Base-by-base conservation (phyloP, 1,284 basidiomycete genomes). In the Phaffia rhodozyma region DNA sequence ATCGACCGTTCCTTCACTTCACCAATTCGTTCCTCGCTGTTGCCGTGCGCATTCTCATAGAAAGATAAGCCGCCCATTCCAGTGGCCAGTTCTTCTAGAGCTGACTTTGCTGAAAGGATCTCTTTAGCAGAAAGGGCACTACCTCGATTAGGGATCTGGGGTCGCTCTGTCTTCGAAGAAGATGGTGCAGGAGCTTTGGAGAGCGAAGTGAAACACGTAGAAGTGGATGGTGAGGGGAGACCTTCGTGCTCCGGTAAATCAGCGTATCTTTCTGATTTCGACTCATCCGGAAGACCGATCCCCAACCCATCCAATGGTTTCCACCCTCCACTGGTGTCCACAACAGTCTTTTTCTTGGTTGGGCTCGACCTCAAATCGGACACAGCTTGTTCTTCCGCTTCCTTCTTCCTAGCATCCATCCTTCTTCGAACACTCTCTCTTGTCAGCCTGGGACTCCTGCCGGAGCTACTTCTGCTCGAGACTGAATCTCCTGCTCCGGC, bases 371-470 rank as follows among this genome's bases (percentile, higher is more conserved):
- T 43, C 38, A 43, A 16, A 43, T 43, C 38, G 13, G 38, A 43
- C 16, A 11, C 49, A 47, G n/a, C 48, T n/a, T 34, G 7, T 27
- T 55, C 60, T 6, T 55, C 18, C 20, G 30, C 32, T 25, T 51
- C 53, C n/a, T 25, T 16, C 48, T 56, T 27, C 48, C 51, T 62
- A 34, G 38, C 61, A 20, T 57, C 54, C 63, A 64, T 60, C 47
- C 58, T 52, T 16, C 58, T 43, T n/a, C 63, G 23, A 50, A 64
- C 57, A 50, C 63, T 64, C 29, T 60, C 63, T 49, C 53, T 55
- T 16, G 63, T 64, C 53, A 64, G 25, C 23, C 58, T 23, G 5
- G 63, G 63, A n/a, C 58, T 60, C 18, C 58, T 48, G 43, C 63
- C 58, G 11, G 53, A 43, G 25, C 63, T 64, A 6, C 63, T 58